A percentile compares a stretch with the other conserved stretches of the same genome.
These are phyloP conservation scores for Penicillium corylophilum DNA, from an alignment of 2,329 filamentous ascomycete genomes.

Conservation along the genomic window DNA sequence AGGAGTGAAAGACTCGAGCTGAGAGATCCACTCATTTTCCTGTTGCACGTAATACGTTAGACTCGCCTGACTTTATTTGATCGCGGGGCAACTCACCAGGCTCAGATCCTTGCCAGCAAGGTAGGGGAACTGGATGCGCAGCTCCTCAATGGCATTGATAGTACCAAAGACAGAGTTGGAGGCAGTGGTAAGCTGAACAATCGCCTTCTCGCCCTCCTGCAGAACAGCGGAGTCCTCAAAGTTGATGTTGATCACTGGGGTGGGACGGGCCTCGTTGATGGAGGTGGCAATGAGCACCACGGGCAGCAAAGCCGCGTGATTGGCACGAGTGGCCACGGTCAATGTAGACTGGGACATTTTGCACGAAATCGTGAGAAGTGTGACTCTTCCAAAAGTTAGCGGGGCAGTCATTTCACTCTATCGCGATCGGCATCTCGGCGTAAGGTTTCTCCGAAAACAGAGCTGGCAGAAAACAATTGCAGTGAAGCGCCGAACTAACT, in stretches of 20 bases:
- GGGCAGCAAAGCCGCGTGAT: slow-evolving; percentile 42
- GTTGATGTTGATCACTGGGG: slow-evolving; percentile 35
- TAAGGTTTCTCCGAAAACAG: slow-evolving; percentile 33
- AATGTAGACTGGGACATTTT: slow-evolving; percentile 36
- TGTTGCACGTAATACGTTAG: slow-evolving; percentile 14
- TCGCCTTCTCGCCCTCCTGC: slow-evolving; percentile 34
- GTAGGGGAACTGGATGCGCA: slow-evolving; percentile 36
- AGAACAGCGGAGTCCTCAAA: slow-evolving; percentile 40
- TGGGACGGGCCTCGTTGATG: slow-evolving; percentile 39
- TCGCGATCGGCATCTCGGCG: slow-evolving; percentile 23
- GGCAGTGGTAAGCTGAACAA: slow-evolving; percentile 33
- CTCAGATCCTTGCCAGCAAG: slow-evolving; percentile 39
- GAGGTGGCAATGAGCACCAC: slow-evolving; percentile 42
- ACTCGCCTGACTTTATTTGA: not conserved
- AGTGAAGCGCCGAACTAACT: slow-evolving; percentile 7
- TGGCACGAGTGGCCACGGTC: slow-evolving; percentile 41
- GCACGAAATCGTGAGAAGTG: slow-evolving; percentile 11
- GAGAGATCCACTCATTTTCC: slow-evolving; percentile 57
- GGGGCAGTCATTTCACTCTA: slow-evolving; percentile 24
- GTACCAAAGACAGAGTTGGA: slow-evolving; percentile 33
- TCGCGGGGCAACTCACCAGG: slow-evolving; percentile 25
- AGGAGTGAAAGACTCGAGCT: slow-evolving; percentile 52
- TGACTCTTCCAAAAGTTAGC: slow-evolving; percentile 12
- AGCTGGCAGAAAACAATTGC: slow-evolving; percentile 38
- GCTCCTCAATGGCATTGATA: slow-evolving; percentile 32